These are phyloP conservation scores for Peniophora sp. DNA, from an alignment of 1,284 basidiomycete genomes.

Conservation along the genomic window DNA sequence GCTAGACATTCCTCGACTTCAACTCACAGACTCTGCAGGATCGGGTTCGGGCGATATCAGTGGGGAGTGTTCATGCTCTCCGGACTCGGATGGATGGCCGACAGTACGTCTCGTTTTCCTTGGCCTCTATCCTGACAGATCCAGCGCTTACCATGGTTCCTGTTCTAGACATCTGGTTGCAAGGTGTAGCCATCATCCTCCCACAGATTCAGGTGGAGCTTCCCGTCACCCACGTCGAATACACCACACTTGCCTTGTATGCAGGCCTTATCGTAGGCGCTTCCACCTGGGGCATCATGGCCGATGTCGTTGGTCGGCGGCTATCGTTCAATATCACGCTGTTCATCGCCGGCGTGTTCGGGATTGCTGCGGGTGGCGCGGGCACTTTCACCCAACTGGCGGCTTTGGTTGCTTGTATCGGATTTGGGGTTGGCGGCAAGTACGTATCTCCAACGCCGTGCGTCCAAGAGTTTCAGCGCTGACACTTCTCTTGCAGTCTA, in stretches of 20 bases:
- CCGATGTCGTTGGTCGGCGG: conserved; percentile 41
- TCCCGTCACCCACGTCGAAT: conserved; percentile 34
- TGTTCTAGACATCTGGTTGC: conserved; percentile 2
- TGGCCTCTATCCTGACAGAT: background rate
- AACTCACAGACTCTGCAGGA: conserved; percentile 22
- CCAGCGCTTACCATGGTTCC: background rate
- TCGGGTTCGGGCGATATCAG: conserved; percentile 59
- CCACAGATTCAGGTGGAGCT: conserved; percentile 38
- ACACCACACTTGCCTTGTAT: conserved; percentile 47
- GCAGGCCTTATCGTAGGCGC: conserved; percentile 53
- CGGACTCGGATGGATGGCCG: conserved; percentile 47
- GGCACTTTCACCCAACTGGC: conserved; percentile 43
- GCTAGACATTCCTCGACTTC: background rate
- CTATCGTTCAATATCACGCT: conserved; percentile 55
- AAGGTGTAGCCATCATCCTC: conserved; percentile 42
- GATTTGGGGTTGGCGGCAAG: conserved; percentile 56
- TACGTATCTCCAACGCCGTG: conserved; percentile 23
- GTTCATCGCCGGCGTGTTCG: conserved; percentile 51
- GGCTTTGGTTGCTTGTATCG: conserved; percentile 41
- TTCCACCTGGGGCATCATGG: conserved; percentile 42
- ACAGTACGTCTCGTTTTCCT: conserved; percentile 29
- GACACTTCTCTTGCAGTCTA: conserved; percentile 14
- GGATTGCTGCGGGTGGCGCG: conserved; percentile 47
- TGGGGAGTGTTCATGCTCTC: conserved; percentile 48
- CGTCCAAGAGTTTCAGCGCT: background rate